Evolutionary conservation across 2,329 filamentous ascomycete genomes (phyloP).

Genomic region (Botrytis squamosa): DNA sequence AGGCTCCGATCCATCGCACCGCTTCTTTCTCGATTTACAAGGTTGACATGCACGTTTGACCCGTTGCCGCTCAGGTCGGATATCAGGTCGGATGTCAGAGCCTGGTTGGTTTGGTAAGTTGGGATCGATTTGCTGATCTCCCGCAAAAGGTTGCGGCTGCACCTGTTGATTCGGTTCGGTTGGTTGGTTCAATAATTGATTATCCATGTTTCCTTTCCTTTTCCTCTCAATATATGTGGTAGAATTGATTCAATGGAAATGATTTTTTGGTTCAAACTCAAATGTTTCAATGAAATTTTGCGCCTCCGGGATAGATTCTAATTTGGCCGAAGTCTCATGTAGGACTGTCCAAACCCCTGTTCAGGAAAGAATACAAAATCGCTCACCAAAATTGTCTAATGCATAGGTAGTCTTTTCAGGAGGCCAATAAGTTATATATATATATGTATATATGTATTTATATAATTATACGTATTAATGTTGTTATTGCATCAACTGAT

Average conservation of each 20-base stretch:
- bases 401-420: neutral
- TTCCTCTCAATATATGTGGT: neutral
- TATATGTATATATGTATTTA: neutral
- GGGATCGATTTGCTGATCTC: conserved; percentile 6
- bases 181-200: neutral
- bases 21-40: conserved; percentile 22
- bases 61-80: conserved; percentile 19
- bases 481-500: neutral
- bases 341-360: neutral
- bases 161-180: neutral
- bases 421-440: neutral
- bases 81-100: conserved; percentile 20
- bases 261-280: neutral
- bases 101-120: neutral
- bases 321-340: neutral
- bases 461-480: neutral
- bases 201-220: neutral
- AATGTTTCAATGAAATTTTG: neutral
- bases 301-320: neutral
- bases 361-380: neutral
- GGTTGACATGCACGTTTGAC: conserved; percentile 23
- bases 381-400: neutral
- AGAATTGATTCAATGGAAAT: neutral
- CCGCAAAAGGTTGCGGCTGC: neutral
- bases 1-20: conserved; percentile 19